phyloP scores from a whole-genome alignment of 768 basidiomycete genomes.

The Coprinellus aureogranulatus region DNA sequence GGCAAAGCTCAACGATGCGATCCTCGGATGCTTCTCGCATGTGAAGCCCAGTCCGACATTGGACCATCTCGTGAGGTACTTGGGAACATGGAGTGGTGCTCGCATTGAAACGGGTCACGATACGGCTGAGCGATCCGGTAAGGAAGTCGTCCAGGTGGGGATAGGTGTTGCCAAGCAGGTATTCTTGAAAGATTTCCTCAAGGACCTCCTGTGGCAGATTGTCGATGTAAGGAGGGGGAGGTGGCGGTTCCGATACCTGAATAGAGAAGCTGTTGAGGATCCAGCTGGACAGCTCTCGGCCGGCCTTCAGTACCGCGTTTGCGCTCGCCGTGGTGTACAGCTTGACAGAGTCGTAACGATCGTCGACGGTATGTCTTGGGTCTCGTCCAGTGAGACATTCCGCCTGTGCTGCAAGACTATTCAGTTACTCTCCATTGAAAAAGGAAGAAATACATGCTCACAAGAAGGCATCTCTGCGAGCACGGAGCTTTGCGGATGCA shows the following conservation, averaged over 20 bases:
- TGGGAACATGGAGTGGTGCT: conserved; percentile 83
- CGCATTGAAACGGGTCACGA: conserved; percentile 40
- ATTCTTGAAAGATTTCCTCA: not conserved
- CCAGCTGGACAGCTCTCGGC: not conserved
- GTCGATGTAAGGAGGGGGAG: not conserved
- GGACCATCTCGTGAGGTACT: conserved; percentile 70
- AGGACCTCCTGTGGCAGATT: not conserved
- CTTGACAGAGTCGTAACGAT: too few relatives aligned
- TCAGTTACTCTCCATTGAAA: too few relatives aligned
- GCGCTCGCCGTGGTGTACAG: too few relatives aligned
- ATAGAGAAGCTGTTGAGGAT: not conserved
- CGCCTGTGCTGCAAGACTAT: too few relatives aligned
- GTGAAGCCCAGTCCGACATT: conserved; percentile 62
- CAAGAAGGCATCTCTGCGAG: too few relatives aligned
- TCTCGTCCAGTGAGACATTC: too few relatives aligned
- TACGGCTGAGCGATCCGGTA: not conserved
- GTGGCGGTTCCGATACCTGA: not conserved
- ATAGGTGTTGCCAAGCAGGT: not conserved
- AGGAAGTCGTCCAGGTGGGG: not conserved
- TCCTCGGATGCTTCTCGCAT: conserved; percentile 61
- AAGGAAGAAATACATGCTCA: too few relatives aligned
- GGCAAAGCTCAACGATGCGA: conserved; percentile 55
- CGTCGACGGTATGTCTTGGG: too few relatives aligned
- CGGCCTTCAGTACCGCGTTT: not conserved
- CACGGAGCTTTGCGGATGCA: too few relatives aligned